These are phyloP conservation scores for Heterobasidion annosum DNA, from an alignment of 1,284 basidiomycete species.

Conservation along the genomic window DNA sequence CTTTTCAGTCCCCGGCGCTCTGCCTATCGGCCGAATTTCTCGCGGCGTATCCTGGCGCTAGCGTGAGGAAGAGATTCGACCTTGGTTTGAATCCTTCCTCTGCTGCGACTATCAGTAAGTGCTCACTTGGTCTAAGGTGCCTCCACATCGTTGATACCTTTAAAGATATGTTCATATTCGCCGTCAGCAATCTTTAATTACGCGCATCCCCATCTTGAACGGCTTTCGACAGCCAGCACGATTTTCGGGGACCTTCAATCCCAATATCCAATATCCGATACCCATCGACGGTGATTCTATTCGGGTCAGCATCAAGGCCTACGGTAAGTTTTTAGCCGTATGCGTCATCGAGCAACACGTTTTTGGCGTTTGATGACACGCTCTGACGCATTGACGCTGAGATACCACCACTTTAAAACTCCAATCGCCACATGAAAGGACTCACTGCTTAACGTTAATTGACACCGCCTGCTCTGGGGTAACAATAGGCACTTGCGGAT, in stretches of 20 bases:
- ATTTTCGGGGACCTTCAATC: neutral
- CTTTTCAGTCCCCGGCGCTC: too few species aligned
- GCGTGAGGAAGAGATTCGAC: too few species aligned
- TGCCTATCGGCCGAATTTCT: too few species aligned
- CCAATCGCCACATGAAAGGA: slow-evolving; percentile 23
- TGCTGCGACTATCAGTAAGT: slow-evolving; percentile 22
- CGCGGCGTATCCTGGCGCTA: too few species aligned
- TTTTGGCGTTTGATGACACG: slow-evolving; percentile 16
- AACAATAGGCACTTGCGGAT: slow-evolving; percentile 28
- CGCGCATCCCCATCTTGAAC: neutral
- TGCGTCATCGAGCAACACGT: neutral
- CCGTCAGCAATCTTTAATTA: slow-evolving; percentile 20
- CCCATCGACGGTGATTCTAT: neutral
- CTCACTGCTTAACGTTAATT: slow-evolving; percentile 26
- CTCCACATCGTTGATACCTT: neutral
- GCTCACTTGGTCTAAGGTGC: neutral
- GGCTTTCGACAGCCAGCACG: slow-evolving; percentile 14
- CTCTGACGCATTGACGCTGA: slow-evolving; percentile 26
- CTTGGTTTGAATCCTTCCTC: slow-evolving; percentile 1
- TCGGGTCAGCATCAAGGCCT: slow-evolving; percentile 15
- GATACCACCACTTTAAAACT: slow-evolving; percentile 25
- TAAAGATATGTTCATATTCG: slow-evolving; percentile 23
- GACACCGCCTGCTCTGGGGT: slow-evolving; percentile 28
- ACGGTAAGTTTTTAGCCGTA: slow-evolving; percentile 14
- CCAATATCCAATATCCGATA: neutral